These are phyloP conservation scores for Fusarium sp. DNA, from an alignment of 2,329 filamentous ascomycete genomes.

Conservation along the genomic window DNA sequence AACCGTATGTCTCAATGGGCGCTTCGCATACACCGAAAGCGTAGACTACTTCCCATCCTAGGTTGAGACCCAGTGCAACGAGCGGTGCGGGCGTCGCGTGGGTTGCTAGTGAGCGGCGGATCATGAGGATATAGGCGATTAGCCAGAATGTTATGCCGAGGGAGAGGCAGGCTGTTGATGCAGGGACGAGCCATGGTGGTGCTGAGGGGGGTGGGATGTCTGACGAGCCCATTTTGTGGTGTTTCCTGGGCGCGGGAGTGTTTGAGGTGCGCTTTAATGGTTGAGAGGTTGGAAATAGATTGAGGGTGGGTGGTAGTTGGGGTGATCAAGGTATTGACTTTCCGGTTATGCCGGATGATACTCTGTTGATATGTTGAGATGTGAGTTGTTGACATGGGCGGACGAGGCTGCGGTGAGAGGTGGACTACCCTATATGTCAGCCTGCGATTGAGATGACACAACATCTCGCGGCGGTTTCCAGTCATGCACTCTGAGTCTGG, in stretches of 20 bases:
- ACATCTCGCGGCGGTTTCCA: no score
- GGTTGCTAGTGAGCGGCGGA: constrained; percentile 55
- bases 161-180: constrained; percentile 48
- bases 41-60: constrained; percentile 63
- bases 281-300: neutral
- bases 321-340: neutral
- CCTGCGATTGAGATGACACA: neutral
- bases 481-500: fast-evolving
- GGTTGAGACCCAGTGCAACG: constrained; percentile 58
- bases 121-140: constrained; percentile 58
- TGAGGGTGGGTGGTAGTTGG: neutral
- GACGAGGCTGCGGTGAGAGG: neutral
- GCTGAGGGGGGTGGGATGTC: constrained; percentile 51
- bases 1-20: constrained; percentile 55
- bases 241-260: neutral
- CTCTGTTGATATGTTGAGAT: neutral
- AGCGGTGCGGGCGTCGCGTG: constrained; percentile 61
- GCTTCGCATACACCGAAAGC: constrained; percentile 57
- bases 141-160: constrained; percentile 54
- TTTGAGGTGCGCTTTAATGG: neutral
- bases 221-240: constrained; percentile 50
- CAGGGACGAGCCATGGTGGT: constrained; percentile 51
- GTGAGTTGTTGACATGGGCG: neutral
- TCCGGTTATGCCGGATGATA: neutral
- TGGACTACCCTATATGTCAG: constrained; percentile 4